Base-by-base conservation (phyloP, 2,329 filamentous ascomycete genomes). In the Pseudogymnoascus sp. region DNA sequence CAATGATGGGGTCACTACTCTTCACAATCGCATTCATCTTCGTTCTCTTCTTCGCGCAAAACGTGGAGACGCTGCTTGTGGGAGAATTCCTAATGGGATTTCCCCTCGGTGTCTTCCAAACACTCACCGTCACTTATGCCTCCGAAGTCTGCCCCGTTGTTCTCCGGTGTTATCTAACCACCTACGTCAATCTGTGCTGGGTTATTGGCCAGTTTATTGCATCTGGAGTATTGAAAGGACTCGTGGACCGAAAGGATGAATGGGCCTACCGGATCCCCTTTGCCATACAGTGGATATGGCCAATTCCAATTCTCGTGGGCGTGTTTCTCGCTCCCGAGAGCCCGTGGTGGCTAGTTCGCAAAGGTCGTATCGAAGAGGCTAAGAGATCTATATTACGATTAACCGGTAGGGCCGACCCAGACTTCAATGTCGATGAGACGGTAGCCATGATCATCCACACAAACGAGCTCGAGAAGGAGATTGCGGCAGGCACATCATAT, bases 111-210 rank as follows among this genome's bases (percentile, higher is more conserved):
- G 75, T 79, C 6, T 80, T 80, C 69, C 77, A 79, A 68, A 80
- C 78, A 2, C 66, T 68, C 28, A 67, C 67, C 4, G 65, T 62
- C 7, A 35, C 66, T 23, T 73, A 73, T 58, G 69, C 72, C 1
- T 72, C 65, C 6, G 71, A 75, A 8, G 70, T 74, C 1, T 69
- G 68, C 16, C 70, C 71, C n/a, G 70, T 69, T 7, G 65, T 68
- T 7, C 66, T 74, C 5, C 66, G 71, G 23, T 67, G 71, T 0
- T 73, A 73, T 49, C 66, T 68, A 33, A 68, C 62, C 2, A 81
- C 80, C 1, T 83, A 81, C 60, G 78, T 80, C 64, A 81, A 82
- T 68, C 75, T 81, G 64, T 82, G 80, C 74, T 84, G 80, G 80
- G 80, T 70, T 2, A 66, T 81, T 4, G 78, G 79, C 23, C 79